Evolutionary conservation across 768 basidiomycete species (phyloP).

Genomic region (Lactifluus echinatus): DNA sequence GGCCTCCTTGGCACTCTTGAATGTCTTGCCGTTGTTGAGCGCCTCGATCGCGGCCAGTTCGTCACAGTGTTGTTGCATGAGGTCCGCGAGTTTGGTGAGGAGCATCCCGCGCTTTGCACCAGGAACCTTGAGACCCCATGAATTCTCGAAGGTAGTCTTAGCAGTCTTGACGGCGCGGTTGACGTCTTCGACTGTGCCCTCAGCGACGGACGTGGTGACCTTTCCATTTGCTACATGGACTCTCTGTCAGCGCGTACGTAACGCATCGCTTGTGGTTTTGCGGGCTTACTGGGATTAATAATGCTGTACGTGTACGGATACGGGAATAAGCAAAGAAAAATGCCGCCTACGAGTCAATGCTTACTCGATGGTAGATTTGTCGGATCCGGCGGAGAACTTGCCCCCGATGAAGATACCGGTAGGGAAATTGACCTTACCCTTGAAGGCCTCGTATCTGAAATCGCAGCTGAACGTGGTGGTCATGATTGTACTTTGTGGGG

Average conservation of each 20-base stretch:
- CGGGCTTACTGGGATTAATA: conserved; percentile 43
- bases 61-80: conserved; percentile 54
- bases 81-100: conserved; percentile 52
- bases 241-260: neutral
- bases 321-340: neutral
- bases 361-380: conserved; percentile 60
- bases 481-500: conserved; percentile 26
- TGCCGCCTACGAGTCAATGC: conserved; percentile 19
- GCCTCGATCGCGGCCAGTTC: conserved; percentile 68
- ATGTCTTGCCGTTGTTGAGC: conserved; percentile 60
- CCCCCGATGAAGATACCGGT: conserved; percentile 70
- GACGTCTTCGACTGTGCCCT: conserved; percentile 61
- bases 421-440: conserved; percentile 45
- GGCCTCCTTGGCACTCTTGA: conserved; percentile 34
- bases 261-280: neutral
- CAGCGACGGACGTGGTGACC: conserved; percentile 45
- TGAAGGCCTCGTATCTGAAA: conserved; percentile 48
- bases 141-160: conserved; percentile 49
- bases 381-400: conserved; percentile 50
- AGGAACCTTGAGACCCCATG: conserved; percentile 58
- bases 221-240: conserved; percentile 40
- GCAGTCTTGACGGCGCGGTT: conserved; percentile 68
- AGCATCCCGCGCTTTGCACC: conserved; percentile 46
- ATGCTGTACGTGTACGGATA: conserved; percentile 32
- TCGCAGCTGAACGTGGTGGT: conserved; percentile 36